These are phyloP conservation scores for Rhynchosporium agropyri DNA, from an alignment of 2,329 filamentous ascomycete genomes.

Conservation along the genomic window DNA sequence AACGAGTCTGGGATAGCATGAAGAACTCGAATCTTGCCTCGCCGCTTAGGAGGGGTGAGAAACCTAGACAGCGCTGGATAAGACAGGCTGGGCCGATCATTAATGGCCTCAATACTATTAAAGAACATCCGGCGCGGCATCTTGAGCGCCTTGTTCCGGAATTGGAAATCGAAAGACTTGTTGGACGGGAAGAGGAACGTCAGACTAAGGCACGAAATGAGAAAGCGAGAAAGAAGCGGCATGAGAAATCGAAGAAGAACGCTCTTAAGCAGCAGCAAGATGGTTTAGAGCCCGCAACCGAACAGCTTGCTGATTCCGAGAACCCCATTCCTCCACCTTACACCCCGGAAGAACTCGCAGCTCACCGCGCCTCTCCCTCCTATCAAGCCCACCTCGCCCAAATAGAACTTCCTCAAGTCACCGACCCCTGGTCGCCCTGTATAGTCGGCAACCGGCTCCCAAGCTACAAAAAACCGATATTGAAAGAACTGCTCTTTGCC, in stretches of 20 bases:
- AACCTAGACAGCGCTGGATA: conserved; percentile 10
- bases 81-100: conserved; percentile 23
- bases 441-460: conserved; percentile 10
- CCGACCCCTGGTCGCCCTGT: conserved; percentile 5
- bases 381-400: not conserved
- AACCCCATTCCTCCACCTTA: not conserved
- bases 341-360: conserved; percentile 4
- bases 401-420: not conserved
- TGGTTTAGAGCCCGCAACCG: not conserved
- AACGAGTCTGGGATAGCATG: conserved; percentile 26
- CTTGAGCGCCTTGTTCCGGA: not conserved
- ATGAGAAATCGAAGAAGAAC: no score
- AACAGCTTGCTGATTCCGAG: not conserved
- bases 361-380: conserved; percentile 3
- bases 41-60: not conserved
- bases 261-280: not conserved
- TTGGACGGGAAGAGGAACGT: not conserved
- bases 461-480: conserved; percentile 4
- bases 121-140: conserved; percentile 11
- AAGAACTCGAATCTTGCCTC: not conserved
- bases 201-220: not conserved
- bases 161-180: not conserved
- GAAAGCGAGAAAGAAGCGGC: no score
- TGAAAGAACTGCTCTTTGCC: conserved; percentile 5
- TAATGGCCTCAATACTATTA: conserved; percentile 13